These are phyloP conservation scores for Blastobotrys ciferrii DNA, from an alignment of 1,139 yeast genomes.

Conservation along the genomic window DNA sequence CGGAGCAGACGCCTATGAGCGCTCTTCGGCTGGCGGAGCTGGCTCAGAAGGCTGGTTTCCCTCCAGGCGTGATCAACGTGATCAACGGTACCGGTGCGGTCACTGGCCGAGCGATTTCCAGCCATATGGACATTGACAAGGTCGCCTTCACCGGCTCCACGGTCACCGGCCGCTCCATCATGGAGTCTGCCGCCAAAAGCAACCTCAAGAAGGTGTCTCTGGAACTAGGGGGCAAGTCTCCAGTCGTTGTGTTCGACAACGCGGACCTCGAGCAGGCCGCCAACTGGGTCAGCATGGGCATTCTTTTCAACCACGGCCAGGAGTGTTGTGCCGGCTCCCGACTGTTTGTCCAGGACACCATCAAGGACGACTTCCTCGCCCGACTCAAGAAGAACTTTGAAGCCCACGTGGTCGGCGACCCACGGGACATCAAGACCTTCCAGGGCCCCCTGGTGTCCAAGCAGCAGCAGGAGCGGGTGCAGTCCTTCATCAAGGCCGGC, in stretches of 20 bases:
- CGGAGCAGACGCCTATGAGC: conserved; percentile 78
- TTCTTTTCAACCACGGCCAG: conserved; percentile 82
- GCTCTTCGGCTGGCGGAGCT: conserved; percentile 63
- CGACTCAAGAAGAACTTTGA: conserved; percentile 42
- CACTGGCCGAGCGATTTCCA: conserved; percentile 71
- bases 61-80: conserved; percentile 75
- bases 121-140: conserved; percentile 67
- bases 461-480: conserved; percentile 61
- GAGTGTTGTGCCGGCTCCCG: conserved; percentile 89
- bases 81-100: conserved; percentile 69
- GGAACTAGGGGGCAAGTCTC: conserved; percentile 86
- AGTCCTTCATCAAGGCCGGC: conserved; percentile 61
- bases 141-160: conserved; percentile 85
- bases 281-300: conserved; percentile 57
- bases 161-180: conserved; percentile 68
- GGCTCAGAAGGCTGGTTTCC: conserved; percentile 68
- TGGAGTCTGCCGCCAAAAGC: conserved; percentile 60
- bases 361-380: conserved; percentile 64
- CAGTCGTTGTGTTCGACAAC: conserved; percentile 74
- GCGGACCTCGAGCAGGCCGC: conserved; percentile 66
- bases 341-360: conserved; percentile 69
- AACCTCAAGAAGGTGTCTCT: conserved; percentile 59
- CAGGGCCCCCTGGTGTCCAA: conserved; percentile 8
- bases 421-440: conserved; percentile 6
- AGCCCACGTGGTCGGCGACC: conserved; percentile 6